Base-by-base conservation (phyloP, 257 asterid genomes). In the Euphrasia confusa region DNA sequence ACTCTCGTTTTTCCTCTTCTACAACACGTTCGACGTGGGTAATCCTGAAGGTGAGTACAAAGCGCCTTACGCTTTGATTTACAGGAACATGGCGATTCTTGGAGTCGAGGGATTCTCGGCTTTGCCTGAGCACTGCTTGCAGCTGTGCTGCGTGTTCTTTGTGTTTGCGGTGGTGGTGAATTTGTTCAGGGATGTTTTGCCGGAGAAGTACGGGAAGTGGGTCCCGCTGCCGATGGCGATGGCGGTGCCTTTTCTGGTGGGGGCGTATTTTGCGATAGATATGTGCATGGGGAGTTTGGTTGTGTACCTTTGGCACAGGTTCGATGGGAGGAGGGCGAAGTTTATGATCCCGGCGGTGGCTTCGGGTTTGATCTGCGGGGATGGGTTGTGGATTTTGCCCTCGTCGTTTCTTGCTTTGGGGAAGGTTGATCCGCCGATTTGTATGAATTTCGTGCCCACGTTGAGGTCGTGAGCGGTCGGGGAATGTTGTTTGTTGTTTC, bases 21-120 rank as follows among this genome's bases (percentile, higher is more conserved):
- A 85, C 67, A 83, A 78, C 65, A 89, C 94, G 1, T 88, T 88
- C 40, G 96, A 88, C 45, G 73, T 88, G 4, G 96, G 96, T 2
- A 85, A 88, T 24, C 96, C 96, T 0, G 50, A 74, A 6, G 85
- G 84, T 4, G 94, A 84, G 40, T 87, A 74, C 17, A 87, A 88
- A 78, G 91, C 91, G 10, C 96, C 96, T 1, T 88, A 68, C n/a
- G 85, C 82, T 0, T 7, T 79, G 12, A 74, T 80, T 28, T 80
- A 79, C 6, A 54, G 82, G 37, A 79, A 79, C 76, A 79, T 76
- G 82, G 85, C 82, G 1, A 76, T 79, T 50, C 77, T 79, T 4
- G 85, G 85, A 13, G 85, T 80, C 1, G 78, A 80, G 54, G 85
- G 85, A n/a, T 79, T 76, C 70, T 76, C 85, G 0, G 82, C 85